Base-by-base conservation (phyloP, 805 yeast genomes). In the Isabelozyma pseudorhagii region DNA sequence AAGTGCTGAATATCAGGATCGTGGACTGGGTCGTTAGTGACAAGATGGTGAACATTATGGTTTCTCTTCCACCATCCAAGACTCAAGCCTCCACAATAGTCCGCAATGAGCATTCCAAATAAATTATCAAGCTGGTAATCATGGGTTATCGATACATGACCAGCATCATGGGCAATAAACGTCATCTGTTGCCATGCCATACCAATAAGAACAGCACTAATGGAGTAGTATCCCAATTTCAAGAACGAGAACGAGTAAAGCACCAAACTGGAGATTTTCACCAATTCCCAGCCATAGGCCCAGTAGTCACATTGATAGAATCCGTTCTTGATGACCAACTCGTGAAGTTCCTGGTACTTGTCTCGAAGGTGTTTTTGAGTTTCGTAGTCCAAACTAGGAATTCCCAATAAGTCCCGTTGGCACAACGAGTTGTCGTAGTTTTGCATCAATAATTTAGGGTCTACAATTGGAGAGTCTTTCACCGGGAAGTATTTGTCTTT, bases 61-160 rank as follows among this genome's bases (percentile, higher is more conserved):
- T 88, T 90, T 46, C 92, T 76, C 59, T 90, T 91, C 97, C 97
- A 90, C 97, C 97, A 90, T 2, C 96, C 96, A 17, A 89, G 62
- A 43, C 96, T 87, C 40, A 90, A 74, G 0, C 97, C 97, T n/a
- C 97, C 97, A 46, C 83, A 67, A 73, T 78, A 90, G 53, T 88
- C 82, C 1, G 96, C 96, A 45, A 90, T 73, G 2, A 81, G 46
- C 65, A 84, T 81, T 1, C 96, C 96, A 50, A 88, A 74, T 15
- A 86, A 63, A 61, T 85, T 90, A 65, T 90, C 97, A 8, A 81
- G 43, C 56, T 84, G 86, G 66, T 86, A 90, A 58, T 87, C 74
- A 63, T 90, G 97, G 0, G 96, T 85, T 46, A 90, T 85, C 2
- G 90, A 79, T 11, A 88, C 78, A 63, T 90, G 97, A 5, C 96